Evolutionary conservation across 805 yeast species (phyloP), one percentile per base, ranked within the genome.

Genomic region (Brettanomyces anomalus): DNA sequence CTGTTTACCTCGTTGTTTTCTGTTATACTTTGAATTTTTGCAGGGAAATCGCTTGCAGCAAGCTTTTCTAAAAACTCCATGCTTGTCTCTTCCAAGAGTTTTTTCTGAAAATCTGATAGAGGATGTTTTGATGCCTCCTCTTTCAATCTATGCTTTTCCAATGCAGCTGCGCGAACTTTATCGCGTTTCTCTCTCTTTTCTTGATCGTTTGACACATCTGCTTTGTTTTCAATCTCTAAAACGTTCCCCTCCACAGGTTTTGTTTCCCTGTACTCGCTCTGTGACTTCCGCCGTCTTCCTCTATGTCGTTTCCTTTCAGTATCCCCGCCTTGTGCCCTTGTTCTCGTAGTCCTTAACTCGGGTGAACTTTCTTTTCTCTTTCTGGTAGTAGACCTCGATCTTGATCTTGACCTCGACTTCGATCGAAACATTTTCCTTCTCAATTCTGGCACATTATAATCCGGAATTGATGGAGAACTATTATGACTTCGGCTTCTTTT

Each of bases 31-130:
- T 17, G 19, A 10, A 14, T 19, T 28, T 33, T 33, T 8, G 15
- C 19, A 10, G 37, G 37, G 5, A 33, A n/a, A 6, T 39, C 20
- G 5, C 20, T 33, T 28, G 16, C 33, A 31, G 18, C 16, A n/a
- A 51, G 35, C 35, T 46, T 48, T 13, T 42, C 38, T 16, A 43
- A 17, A 18, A 49, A 20, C 26, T 45, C 36, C 19, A 47, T 45
- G 17, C 42, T 46, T 13, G 37, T 33, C 8, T 24, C 33, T 2
- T 33, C 11, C 16, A 40, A 16, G 13, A 40, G 33, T 32, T 34
- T 17, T 26, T 13, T 34, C 33, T 40, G 43, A 34, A 24, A 26
- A 13, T 33, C 33, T 7, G 42, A 13, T 10, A 39, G 34, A 16
- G 34, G 34, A n/a, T 32, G 15, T 32, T 16, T 32, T 7, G 34